Evolutionary conservation across 768 basidiomycete genomes (phyloP), one percentile per base, ranked within the genome.

Genomic region (Podaxis sp.): DNA sequence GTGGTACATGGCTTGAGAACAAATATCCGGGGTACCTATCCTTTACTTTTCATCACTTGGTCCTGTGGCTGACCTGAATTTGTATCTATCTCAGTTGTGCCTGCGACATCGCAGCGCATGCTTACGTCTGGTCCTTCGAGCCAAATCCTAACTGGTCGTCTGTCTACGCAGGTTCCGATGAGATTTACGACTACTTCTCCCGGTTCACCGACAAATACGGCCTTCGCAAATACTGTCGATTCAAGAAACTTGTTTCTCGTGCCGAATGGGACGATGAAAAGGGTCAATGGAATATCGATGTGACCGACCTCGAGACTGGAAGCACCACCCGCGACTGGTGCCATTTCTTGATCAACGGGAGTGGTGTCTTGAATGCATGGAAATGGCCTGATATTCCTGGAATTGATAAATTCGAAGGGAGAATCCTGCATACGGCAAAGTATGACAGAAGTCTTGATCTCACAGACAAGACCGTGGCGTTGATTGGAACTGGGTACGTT

Each of bases 1-100:
- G 67, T 7, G 74, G 75, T 56, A 77, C 75, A 2, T 76, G 76
- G 76, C 67, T 68, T 24, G 76, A 75, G 57, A 77, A 77, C 55
- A 72, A 66, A 56, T 77, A 49, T 49, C 47, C 47, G 19, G 47
- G 47, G 47, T 49, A 49, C 22, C 2, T n/a, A n/a, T 3, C 47
- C 9, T 49, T 49, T 8, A 49, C 4, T 37, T 29, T 25, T 25
- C 12, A 50, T 3, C 2, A 4, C 6, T 51, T 51, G 3, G 12
- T n/a, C 3, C 25, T 6, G 12, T n/a, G 6, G 19, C 47, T 49
- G 40, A 41, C 22, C 4, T 49, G 22, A 11, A 49, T 19, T 0
- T 22, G 7, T 1, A 43, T 12, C 15, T 43, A 13, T 19, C 3
- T 51, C 40, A 59, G 58, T 3, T 59, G 58, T n/a, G 58, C 71